Percentiles rank a stretch among this genome's conserved stretches.
phyloP scores from a whole-genome alignment of 2,329 filamentous ascomycete genomes.

The Metarhizium robertsii region DNA sequence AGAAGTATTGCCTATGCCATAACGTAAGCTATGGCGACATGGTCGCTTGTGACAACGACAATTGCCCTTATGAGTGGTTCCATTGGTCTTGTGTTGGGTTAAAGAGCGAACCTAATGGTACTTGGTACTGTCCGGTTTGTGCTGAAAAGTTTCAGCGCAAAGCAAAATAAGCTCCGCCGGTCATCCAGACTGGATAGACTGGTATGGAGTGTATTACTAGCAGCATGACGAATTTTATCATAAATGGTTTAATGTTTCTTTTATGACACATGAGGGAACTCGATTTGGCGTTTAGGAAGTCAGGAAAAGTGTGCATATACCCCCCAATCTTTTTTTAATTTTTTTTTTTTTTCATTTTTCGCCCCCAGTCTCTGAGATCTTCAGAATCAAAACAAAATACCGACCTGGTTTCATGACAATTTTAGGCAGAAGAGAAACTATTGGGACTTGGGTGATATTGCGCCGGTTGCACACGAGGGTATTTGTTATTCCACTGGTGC shows the following conservation, averaged over 20 bases:
- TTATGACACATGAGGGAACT: background rate
- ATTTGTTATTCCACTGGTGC: background rate
- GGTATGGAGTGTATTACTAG: background rate
- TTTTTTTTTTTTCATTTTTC: background rate
- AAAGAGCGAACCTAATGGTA: conserved; percentile 58
- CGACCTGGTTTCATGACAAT: background rate
- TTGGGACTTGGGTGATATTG: background rate
- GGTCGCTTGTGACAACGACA: conserved; percentile 80
- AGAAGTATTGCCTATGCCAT: conserved; percentile 77
- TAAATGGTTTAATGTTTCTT: no score
- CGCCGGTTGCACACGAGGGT: background rate
- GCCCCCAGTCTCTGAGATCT: background rate
- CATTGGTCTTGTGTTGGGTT: conserved; percentile 69
- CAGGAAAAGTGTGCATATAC: background rate
- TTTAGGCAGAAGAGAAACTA: background rate
- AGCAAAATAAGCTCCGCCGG: conserved; percentile 14
- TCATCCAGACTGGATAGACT: background rate
- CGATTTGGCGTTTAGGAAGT: background rate
- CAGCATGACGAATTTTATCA: background rate
- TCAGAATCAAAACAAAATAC: background rate
- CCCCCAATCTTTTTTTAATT: no score
- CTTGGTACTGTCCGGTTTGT: conserved; percentile 59
- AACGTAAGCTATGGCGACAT: conserved; percentile 80
- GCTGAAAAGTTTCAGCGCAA: conserved; percentile 41
- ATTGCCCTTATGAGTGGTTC: conserved; percentile 79